Conservation (phyloP, 225 moss, liverwort and hornwort genomes). For the Straminergon stramineum region DNA sequence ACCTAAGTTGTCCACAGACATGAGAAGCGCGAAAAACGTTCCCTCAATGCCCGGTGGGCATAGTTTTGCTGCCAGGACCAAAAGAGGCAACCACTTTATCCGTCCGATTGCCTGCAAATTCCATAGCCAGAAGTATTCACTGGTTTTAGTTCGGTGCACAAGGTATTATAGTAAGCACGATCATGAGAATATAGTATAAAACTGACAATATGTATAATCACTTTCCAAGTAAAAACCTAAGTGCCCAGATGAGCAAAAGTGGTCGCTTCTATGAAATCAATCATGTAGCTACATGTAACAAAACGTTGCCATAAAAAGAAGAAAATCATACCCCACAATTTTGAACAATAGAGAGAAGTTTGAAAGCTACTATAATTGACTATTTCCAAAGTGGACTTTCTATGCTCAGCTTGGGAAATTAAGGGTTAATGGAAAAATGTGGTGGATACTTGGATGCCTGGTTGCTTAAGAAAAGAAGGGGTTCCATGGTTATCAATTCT, state of each 20-base stretch:
- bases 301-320: neutral
- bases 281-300: neutral
- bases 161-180: neutral
- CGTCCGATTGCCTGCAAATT: constrained; percentile 46
- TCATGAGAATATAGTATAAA: neutral
- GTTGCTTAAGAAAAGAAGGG: neutral
- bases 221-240: neutral
- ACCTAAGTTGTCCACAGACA: constrained; percentile 90
- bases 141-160: neutral
- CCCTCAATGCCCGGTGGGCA: constrained; percentile 94
- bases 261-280: neutral
- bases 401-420: neutral
- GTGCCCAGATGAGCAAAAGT: neutral
- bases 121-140: neutral
- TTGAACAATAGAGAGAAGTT: neutral
- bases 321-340: neutral
- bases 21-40: constrained; percentile 81
- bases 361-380: neutral
- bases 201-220: neutral
- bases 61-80: constrained; percentile 64
- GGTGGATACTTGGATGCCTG: neutral
- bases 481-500: neutral
- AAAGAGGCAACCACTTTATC: constrained; percentile 83
- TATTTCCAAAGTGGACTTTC: neutral
- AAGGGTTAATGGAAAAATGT: neutral